These are phyloP conservation scores for Paramecium pentaurelia DNA, from an alignment of 73 alveolate genomes.

Conservation along the genomic window DNA sequence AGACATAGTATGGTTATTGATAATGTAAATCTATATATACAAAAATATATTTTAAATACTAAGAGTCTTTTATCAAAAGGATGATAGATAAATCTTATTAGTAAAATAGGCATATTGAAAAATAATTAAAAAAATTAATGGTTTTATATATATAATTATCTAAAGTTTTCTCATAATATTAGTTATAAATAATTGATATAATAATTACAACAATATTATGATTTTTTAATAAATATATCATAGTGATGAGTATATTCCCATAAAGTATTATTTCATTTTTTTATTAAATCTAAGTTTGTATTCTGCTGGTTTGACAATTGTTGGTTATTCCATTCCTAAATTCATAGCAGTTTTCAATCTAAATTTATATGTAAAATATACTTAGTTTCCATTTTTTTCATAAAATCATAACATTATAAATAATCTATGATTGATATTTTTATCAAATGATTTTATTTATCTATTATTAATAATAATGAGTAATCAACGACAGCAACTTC, in stretches of 20 bases:
- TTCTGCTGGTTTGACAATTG: conserved; percentile 58
- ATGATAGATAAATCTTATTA: not conserved
- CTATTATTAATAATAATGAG: conserved; percentile 43
- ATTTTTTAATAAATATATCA: not conserved
- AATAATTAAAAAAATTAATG: no score
- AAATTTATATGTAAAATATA: not conserved
- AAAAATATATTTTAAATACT: not conserved
- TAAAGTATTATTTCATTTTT: conserved; percentile 60
- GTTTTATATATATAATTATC: no score
- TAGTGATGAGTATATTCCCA: conserved; percentile 21
- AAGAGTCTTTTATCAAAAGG: not conserved
- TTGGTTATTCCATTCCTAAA: conserved; percentile 3
- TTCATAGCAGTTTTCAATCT: not conserved
- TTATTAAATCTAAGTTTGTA: conserved; percentile 49
- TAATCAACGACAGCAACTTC: conserved; percentile 50
- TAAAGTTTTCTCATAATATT: no score
- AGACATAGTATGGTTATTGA: not conserved
- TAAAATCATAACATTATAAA: conserved; percentile 34
- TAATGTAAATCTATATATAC: not conserved
- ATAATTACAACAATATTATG: no score
- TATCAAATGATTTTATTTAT: conserved; percentile 5
- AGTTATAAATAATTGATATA: no score
- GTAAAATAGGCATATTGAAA: not conserved
- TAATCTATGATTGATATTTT: conserved; percentile 62
- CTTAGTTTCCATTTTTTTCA: conserved; percentile 49